Evolutionary conservation across 2,329 filamentous ascomycete genomes (phyloP).

Genomic region (Penicillium sp.): DNA sequence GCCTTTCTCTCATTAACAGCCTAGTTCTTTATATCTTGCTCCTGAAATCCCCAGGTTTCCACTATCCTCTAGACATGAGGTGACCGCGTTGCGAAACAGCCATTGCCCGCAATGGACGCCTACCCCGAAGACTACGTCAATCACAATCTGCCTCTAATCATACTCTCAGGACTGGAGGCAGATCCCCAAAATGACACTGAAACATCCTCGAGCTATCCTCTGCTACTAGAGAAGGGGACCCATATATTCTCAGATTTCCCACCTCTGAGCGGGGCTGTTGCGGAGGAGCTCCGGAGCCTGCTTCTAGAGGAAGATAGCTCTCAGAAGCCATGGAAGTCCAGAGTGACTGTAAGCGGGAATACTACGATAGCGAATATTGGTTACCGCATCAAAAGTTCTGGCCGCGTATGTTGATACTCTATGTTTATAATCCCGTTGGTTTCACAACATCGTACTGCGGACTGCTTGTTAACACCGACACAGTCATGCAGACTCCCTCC

Average conservation of each 20-base stretch:
- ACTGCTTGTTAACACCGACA: conserved; percentile 19
- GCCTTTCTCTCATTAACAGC: background rate
- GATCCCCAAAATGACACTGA: conserved; percentile 35
- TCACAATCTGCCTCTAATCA: conserved; percentile 81
- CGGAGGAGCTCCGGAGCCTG: conserved; percentile 63
- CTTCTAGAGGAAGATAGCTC: conserved; percentile 67
- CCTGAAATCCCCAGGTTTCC: background rate
- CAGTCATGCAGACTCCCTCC: conserved; percentile 59
- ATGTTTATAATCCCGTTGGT: background rate
- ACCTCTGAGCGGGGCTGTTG: conserved; percentile 63
- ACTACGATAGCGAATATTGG: conserved; percentile 47
- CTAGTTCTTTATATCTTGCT: background rate
- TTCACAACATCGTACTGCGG: background rate
- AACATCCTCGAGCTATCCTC: conserved; percentile 45
- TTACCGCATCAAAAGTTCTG: conserved; percentile 71
- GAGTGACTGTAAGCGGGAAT: conserved; percentile 50
- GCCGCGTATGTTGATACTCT: conserved; percentile 66
- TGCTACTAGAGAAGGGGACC: conserved; percentile 57
- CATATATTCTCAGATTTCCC: conserved; percentile 71
- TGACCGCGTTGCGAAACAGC: conserved; percentile 29
- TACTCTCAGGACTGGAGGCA: conserved; percentile 72
- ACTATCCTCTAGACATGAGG: conserved; percentile 32
- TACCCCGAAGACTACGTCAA: conserved; percentile 68
- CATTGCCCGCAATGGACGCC: conserved; percentile 46
- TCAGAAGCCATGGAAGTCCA: conserved; percentile 65